Conservation (phyloP, 257 asterid genomes). For the Gynochthodes officinalis region DNA sequence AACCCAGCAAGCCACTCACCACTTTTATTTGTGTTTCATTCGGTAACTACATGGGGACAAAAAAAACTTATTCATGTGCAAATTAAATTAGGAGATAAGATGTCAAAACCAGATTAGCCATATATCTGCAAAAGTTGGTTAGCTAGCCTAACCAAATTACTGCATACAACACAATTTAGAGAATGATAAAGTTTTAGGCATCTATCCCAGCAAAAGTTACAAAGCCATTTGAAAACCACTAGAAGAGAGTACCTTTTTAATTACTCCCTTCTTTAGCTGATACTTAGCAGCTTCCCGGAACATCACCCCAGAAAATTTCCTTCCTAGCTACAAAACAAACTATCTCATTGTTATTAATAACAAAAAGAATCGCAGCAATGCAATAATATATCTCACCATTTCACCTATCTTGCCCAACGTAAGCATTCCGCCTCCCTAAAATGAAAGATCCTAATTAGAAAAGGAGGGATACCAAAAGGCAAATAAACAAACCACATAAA, state of each 20-base stretch:
- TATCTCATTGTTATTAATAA: slow-evolving; percentile 19
- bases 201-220: background rate
- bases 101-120: background rate
- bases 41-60: background rate
- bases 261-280: slow-evolving; percentile 63
- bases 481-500: slow-evolving; percentile 10
- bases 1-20: background rate
- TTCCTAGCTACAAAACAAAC: slow-evolving; percentile 54
- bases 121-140: too few relatives aligned
- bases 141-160: background rate
- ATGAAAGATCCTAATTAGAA: slow-evolving; percentile 20
- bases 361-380: background rate
- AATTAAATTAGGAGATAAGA: background rate
- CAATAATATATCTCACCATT: slow-evolving; percentile 44
- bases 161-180: background rate
- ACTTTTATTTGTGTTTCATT: background rate
- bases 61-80: background rate
- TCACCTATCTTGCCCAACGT: slow-evolving; percentile 68
- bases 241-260: slow-evolving; percentile 55
- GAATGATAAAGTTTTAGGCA: background rate
- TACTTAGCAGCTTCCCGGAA: slow-evolving; percentile 76
- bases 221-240: background rate
- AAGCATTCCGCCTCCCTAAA: slow-evolving; percentile 88
- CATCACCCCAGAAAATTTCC: slow-evolving; percentile 68
- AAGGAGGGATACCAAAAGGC: slow-evolving; percentile 14